Conservation (phyloP, 1,284 basidiomycete genomes). For the Cutaneotrichosporon sp. region DNA sequence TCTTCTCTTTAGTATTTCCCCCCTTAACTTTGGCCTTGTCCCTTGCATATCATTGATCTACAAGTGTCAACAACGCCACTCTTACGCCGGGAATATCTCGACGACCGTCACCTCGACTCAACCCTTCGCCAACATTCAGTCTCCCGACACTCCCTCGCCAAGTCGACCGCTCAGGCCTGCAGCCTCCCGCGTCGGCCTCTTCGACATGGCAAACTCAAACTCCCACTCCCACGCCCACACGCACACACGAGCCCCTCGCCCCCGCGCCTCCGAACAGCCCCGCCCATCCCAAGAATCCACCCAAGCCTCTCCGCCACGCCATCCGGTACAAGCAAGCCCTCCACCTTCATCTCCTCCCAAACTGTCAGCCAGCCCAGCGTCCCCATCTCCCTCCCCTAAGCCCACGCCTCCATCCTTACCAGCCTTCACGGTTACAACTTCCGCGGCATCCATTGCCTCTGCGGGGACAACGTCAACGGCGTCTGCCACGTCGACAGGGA, state of each 20-base stretch:
- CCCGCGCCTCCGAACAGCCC: neutral
- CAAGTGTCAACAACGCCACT: neutral
- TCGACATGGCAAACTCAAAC: neutral
- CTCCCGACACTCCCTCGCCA: neutral
- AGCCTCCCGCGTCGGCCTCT: conserved; percentile 1
- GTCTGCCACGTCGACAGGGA: neutral
- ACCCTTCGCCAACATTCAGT: neutral
- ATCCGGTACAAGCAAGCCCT: neutral
- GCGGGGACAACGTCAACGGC: neutral
- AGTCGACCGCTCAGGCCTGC: neutral
- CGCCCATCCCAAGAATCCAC: neutral
- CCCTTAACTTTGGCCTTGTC: no score
- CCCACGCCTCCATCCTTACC: neutral
- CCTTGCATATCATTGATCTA: neutral
- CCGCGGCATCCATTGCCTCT: neutral
- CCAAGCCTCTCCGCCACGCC: neutral
- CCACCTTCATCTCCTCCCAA: neutral
- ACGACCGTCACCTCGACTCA: neutral
- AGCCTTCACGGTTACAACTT: no score
- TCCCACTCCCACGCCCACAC: neutral
- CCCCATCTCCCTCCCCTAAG: neutral
- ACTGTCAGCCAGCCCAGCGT: neutral
- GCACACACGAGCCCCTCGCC: neutral
- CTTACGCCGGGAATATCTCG: neutral
- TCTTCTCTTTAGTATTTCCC: no score